Evolutionary conservation across 2,329 filamentous ascomycete genomes (phyloP), one percentile per base, ranked within the genome.

Genomic region (Colletotrichum ledebouriae): DNA sequence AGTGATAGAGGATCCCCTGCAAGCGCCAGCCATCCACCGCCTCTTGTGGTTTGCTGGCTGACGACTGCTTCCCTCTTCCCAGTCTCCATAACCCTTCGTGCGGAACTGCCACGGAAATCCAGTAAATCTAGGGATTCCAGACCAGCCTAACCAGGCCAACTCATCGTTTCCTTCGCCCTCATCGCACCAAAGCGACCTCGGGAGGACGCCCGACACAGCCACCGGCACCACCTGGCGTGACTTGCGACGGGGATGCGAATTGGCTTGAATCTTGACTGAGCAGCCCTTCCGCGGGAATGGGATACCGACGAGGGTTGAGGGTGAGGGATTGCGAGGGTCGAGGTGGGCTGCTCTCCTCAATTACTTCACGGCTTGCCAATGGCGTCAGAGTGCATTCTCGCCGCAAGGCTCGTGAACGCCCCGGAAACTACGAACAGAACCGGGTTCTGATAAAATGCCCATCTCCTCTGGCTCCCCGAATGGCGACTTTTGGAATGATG

Each of bases 401-500:
- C 50, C 47, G 17, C 25, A 57, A 59, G 22, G 42, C 41, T 34
- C 67, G 13, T 68, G 63, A 53, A 61, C 44, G 49, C 63, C 62
- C n/a, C 62, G 33, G 56, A 59, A 39, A 63, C 63, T 69, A 62
- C 61, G 56, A 50, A 67, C 41, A 44, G 58, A 63, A 53, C 70
- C 37, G 49, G 67, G 55, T 65, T 68, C 20, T 47, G 42, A 60
- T 70, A 69, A 71, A 71, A 68, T 70, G 58, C 63, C 63, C 34
- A 62, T 37, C 59, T 25, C 59, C 60, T 64, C 58, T 49, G 60
- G 52, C 66, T 59, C 63, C 69, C 63, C 17, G 25, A 67, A 73
- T 65, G 66, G 70, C 68, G 63, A 34, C 20, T 70, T 72, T 64
- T 70, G 66, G 71, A 72, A 72, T 72, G 72, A 73, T 71, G 72